Conservation (phyloP, 768 basidiomycete genomes). For the Lepiota brunneoincarnata region DNA sequence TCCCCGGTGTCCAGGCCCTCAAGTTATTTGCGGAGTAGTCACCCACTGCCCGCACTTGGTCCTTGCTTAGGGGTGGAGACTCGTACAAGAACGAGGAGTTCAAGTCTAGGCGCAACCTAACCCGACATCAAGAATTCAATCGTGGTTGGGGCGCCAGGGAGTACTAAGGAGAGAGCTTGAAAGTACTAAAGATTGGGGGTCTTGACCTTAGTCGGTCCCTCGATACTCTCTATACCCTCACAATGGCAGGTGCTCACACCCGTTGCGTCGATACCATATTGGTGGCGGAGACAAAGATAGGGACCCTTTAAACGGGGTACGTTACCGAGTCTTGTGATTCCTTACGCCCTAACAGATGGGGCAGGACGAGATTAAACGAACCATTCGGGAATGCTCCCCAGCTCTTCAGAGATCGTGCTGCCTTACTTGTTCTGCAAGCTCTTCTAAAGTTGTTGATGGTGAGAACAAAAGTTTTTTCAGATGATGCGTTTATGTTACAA, state of each 20-base stretch:
- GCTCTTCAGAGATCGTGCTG: not conserved
- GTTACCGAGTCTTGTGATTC: not conserved
- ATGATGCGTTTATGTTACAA: constrained; percentile 18
- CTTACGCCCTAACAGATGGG: not conserved
- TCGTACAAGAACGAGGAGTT: too few species aligned
- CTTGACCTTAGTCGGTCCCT: too few species aligned
- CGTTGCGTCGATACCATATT: too few species aligned
- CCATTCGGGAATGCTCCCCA: not conserved
- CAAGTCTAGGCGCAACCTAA: too few species aligned
- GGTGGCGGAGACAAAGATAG: not conserved
- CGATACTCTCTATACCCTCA: too few species aligned
- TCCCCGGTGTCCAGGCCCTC: not conserved
- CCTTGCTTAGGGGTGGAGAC: not conserved
- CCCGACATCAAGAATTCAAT: too few species aligned
- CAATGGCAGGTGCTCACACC: too few species aligned
- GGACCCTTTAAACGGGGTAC: not conserved
- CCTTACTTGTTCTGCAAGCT: not conserved
- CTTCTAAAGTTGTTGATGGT: constrained; percentile 6
- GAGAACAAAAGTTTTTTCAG: constrained; percentile 7
- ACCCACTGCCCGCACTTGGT: not conserved
- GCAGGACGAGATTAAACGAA: not conserved
- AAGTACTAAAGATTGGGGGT: too few species aligned
- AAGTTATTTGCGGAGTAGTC: constrained; percentile 1
- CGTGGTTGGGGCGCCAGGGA: too few species aligned
- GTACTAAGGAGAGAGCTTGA: too few species aligned